phyloP scores from a whole-genome alignment of 768 basidiomycete genomes.

The Panellus pusillus region DNA sequence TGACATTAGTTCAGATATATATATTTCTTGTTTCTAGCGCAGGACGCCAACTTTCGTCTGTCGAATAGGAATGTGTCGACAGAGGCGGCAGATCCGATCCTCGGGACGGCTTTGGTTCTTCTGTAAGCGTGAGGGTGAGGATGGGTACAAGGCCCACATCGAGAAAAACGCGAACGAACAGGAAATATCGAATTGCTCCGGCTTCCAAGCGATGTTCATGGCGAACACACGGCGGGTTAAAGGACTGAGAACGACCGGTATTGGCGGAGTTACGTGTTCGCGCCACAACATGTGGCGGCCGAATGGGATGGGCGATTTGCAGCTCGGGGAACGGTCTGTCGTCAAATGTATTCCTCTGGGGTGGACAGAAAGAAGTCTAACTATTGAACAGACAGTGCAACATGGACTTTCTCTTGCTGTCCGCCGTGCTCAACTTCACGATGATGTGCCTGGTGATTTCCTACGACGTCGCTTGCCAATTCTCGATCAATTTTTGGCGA shows the following conservation, averaged over 20 bases:
- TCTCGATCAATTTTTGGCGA: neutral
- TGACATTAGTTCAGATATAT: too few species aligned
- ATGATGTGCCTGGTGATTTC: neutral
- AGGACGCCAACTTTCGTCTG: neutral
- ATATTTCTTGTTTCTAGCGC: too few species aligned
- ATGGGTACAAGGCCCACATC: neutral
- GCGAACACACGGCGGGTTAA: too few species aligned
- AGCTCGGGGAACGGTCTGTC: too few species aligned
- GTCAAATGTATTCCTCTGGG: neutral
- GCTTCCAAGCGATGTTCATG: too few species aligned
- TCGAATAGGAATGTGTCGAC: neutral
- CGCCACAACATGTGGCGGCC: too few species aligned
- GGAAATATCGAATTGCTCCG: too few species aligned
- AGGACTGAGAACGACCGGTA: too few species aligned
- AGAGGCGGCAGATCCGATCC: neutral
- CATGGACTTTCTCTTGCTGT: conserved; percentile 21
- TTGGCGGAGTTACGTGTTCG: too few species aligned
- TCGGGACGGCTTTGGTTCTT: neutral
- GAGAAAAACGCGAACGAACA: neutral
- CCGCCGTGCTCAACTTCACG: neutral
- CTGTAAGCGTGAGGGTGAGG: neutral
- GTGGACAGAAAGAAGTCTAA: neutral
- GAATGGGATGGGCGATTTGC: too few species aligned
- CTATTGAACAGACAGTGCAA: conserved; percentile 17
- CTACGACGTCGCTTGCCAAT: conserved; percentile 14